Base-by-base conservation (phyloP, 345 rosid genomes). In the Kernera saxatilis region DNA sequence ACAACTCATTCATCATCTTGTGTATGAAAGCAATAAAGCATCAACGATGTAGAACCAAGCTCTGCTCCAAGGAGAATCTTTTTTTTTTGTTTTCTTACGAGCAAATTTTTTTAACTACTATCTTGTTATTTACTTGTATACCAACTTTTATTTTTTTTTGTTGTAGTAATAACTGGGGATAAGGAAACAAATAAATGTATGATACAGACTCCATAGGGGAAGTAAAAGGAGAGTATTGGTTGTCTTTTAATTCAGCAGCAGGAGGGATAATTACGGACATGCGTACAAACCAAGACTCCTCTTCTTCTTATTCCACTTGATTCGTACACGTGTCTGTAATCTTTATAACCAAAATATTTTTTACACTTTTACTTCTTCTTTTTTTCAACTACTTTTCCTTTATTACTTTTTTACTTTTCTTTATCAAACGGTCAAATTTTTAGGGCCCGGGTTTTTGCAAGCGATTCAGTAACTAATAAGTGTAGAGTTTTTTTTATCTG, bases 251-350 rank as follows among this genome's bases (percentile, higher is more conserved):
- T 58, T 48, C 50, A 46, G n/a, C n/a, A 48, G 67, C 60, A 60
- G 70, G 15, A 13, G 18, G 27, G 73, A 52, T 37, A 60, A 49
- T 54, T 76, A 75, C 56, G 54, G 77, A 77, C 83, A 79, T 32
- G 77, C 70, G 45, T 74, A 40, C 60, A 65, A 14, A 19, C 4
- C 45, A 82, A 82, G 83, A 56, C 40, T 66, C 63, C 3, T 54
- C 71, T 17, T 22, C 46, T 72, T 22, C 36, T 51, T n/a, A n/a
- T 32, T 56, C 39, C 25, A 56, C 55, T n/a, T 17, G 25, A 19
- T 72, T 54, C 33, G 30, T 61, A 39, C 51, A 60, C 60, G 45
- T 40, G 39, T 56, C 61, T 36, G 0, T 14, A 10, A 4, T 30
- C 39, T 9, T 52, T 6, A 52, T 14, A 6, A 21, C 7, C 8